phyloP scores from a whole-genome alignment of 1,284 basidiomycete genomes.

The Austroboletus novae-zelandiae region DNA sequence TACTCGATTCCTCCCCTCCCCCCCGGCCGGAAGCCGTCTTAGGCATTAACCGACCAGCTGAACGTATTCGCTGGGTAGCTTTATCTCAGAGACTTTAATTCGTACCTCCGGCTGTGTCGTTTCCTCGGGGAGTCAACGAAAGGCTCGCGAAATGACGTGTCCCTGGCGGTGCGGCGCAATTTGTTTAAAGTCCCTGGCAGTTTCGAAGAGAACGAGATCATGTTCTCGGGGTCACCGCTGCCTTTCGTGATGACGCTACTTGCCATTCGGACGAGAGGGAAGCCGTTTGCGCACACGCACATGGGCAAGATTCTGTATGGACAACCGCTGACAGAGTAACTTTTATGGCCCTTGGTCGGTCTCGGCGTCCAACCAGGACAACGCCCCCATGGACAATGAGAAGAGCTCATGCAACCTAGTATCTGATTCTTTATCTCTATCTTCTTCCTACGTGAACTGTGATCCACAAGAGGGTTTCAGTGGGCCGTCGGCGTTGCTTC shows the following conservation, averaged over 20 bases:
- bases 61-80: conserved; percentile 41
- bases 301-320: not conserved
- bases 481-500: too few relatives aligned
- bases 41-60: conserved; percentile 32
- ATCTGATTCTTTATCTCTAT: too few relatives aligned
- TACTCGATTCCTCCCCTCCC: not conserved
- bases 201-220: not conserved
- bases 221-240: not conserved
- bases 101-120: not conserved
- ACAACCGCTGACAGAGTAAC: not conserved
- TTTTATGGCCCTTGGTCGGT: not conserved
- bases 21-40: conserved; percentile 12
- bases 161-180: not conserved
- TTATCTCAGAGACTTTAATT: conserved; percentile 17
- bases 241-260: not conserved
- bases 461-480: too few relatives aligned
- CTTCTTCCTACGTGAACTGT: too few relatives aligned
- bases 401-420: too few relatives aligned
- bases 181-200: not conserved
- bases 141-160: not conserved
- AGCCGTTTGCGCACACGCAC: not conserved
- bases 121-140: not conserved
- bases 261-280: not conserved
- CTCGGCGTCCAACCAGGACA: too few relatives aligned
- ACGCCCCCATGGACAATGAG: too few relatives aligned